Evolutionary conservation across 2,329 filamentous ascomycete species (phyloP), one percentile per base, ranked within the genome.

Genomic region (Clonostachys rhizophaga): DNA sequence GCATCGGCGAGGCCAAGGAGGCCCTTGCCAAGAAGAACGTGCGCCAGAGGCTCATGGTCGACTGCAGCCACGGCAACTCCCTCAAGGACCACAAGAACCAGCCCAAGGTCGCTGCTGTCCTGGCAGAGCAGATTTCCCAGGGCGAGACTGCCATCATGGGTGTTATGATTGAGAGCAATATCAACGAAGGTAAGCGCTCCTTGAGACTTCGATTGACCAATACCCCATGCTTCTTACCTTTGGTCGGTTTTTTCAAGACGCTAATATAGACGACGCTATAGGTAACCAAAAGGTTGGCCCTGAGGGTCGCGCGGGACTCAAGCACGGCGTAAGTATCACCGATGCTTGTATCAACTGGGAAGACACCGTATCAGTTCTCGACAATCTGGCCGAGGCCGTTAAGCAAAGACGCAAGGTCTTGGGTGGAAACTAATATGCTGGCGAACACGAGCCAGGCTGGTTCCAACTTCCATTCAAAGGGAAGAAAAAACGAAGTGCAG

Each of bases 101-200:
- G 72, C 91, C 91, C 55, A 91, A 92, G 77, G 94, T 99, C 17
- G 91, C 91, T 5, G 84, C 83, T 44, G 80, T 76, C 11, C 67
- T 99, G 48, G 91, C 89, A 3, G 84, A 88, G 60, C 94, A 99
- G 71, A 88, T 99, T 50, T 78, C 85, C 47, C 81, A 79, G 49
- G 94, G 94, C 35, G 92, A 97, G 72, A 79, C 79, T 4, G 86
- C 76, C 43, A 94, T 99, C 61, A 92, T 96, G 83, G 94, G 94
- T 59, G 89, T 97, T 50, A 99, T 99, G 94, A 95, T 99, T 60
- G 94, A 99, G 76, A 95, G 89, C 68, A 89, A 97, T 68, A 95
- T 97, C 71, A 87, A 92, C 60, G 92, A 96, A 72, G 91, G 88
- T 87, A 66, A 60, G 76, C 55, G 34, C 24, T 10, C 24, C 24